Evolutionary conservation across 257 asterid genomes (phyloP), one percentile per base, ranked within the genome.

Genomic region (Plantago elongata): DNA sequence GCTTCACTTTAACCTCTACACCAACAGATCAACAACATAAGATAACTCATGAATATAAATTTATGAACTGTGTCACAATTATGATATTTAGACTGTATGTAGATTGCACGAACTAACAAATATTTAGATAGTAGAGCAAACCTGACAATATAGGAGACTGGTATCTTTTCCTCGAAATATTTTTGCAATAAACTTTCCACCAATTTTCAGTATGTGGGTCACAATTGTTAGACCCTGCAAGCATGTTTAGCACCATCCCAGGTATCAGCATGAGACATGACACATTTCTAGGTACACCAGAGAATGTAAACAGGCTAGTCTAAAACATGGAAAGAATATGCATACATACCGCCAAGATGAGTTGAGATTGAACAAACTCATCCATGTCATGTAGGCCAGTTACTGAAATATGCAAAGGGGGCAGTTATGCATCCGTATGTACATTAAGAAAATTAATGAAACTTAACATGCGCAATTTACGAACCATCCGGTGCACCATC

Each of bases 401-500:
- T 55, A 93, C 99, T 87, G 94, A 69, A 67, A 74, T 45, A 69
- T 49, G 66, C 51, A 64, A 45, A 63, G 63, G 54, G 66, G 60
- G 13, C 37, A 64, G 37, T 48, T 13, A 49, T 14, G 62, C 64
- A 45, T 30, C 69, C 27, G 59, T 40, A 37, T 22, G 45, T 51
- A 17, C 43, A 59, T 15, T 45, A 68, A 51, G 56, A 42, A 22
- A 54, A 51, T 52, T 45, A 29, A 58, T 54, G 38, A 50, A 59
- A 68, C 45, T 57, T 48, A 57, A 57, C 50, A 51, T n/a, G 52
- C 13, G 60, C 43, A 56, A 58, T 50, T 55, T 52, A 74, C 94
- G 71, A 66, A 93, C 99, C 97, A 78, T 93, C 99, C 57, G 99
- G 99, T 61, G 99, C 99, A 60, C 99, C 97, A 77, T 93, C 99